Base-by-base conservation (phyloP, 2,329 filamentous ascomycete species). In the Pseudogymnoascus sp. region DNA sequence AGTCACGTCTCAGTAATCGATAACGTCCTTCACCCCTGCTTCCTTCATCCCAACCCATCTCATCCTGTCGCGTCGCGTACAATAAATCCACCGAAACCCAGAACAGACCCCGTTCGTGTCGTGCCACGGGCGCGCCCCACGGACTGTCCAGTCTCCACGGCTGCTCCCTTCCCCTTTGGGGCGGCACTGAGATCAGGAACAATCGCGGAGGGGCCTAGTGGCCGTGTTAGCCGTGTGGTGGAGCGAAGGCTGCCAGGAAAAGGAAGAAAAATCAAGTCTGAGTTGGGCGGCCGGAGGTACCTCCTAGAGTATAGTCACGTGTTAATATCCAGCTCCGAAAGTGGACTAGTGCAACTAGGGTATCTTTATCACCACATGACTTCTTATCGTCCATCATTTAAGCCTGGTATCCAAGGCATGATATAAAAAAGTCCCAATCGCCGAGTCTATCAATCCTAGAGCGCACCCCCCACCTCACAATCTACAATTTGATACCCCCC, bases 351-450 rank as follows among this genome's bases (percentile, higher is more conserved):
- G 20, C 4, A 22, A 22, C 2, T 22, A 22, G 20, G 20, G 4
- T 5, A 25, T 11, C 2, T 8, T 25, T 43, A 43, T 43, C 39
- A 14, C 6, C 39, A 43, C 39, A 22, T 43, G 39, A 43, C 6
- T 2, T n/a, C 20, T 43, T 43, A 43, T 43, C 39, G 12, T 2
- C 4, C 20, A 0, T 12, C 2, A 4, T n/a, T 3, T 1, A n/a
- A 6, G 20, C 39, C 39, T 43, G 20, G n/a, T 43, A 43, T 25
- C 20, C 12, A 43, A 43, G 39, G 39, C 39, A 25, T 7, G 1
- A 43, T 43, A 43, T 43, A 43, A 43, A 43, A 43, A 43, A 43
- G 39, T 25, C 39, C 39, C 39, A 43, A 43, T 43, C 39, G 39
- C 39, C 20, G 18, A 22, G 11, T 9, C 20, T 20, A 22, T 9